Conservation (phyloP, 176 grass and related monocot species). For the Juncus effusus region DNA sequence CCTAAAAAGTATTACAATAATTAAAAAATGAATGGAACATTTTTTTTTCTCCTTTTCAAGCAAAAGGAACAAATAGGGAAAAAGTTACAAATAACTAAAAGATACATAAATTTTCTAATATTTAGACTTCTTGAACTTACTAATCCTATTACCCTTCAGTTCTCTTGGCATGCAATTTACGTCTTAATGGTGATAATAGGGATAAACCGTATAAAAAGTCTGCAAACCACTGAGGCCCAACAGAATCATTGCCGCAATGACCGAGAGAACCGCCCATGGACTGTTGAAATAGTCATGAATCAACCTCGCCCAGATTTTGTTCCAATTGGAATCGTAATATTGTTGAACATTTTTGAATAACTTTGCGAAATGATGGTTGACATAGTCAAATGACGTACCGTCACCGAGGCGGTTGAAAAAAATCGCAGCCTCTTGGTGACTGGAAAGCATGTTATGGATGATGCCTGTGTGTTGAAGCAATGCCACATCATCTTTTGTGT, state of each 20-base stretch:
- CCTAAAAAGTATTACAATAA: no score
- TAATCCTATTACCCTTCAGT: no score
- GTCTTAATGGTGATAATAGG: neutral
- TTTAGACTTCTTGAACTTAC: no score
- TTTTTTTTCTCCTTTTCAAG: no score
- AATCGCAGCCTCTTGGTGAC: conserved; percentile 23
- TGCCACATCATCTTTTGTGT: conserved; percentile 17
- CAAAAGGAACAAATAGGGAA: no score
- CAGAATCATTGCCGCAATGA: conserved; percentile 14
- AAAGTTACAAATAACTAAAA: no score
- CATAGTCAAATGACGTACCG: neutral
- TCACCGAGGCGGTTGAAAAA: conserved; percentile 31
- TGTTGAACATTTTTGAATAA: conserved; percentile 19
- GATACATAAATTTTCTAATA: no score
- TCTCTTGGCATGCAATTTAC: no score
- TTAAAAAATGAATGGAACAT: no score
- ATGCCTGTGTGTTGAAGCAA: conserved; percentile 13
- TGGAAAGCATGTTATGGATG: conserved; percentile 26
- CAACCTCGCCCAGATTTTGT: conserved; percentile 15
- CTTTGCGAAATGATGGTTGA: conserved; percentile 2
- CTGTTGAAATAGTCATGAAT: conserved; percentile 30
- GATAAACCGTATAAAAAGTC: conserved; percentile 26
- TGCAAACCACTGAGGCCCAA: conserved; percentile 16
- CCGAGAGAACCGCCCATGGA: conserved; percentile 19
- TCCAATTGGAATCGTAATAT: conserved; percentile 23